These are phyloP conservation scores for Yueomyces sp. DNA, from an alignment of 1,139 yeast genomes.

Conservation along the genomic window DNA sequence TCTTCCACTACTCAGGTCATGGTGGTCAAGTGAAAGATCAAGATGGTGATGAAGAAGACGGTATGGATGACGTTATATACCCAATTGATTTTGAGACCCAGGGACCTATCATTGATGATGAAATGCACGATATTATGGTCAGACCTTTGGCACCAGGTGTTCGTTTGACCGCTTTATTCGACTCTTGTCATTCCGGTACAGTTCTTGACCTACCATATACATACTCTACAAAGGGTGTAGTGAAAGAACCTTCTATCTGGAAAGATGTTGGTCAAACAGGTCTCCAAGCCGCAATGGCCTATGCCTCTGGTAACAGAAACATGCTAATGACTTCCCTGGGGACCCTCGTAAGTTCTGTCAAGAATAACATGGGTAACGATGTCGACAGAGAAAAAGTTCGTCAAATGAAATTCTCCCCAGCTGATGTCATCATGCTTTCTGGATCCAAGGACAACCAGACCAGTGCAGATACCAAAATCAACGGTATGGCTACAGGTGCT, in stretches of 20 bases:
- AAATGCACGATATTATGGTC: conserved; percentile 74
- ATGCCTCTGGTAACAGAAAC: conserved; percentile 56
- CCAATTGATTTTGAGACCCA: conserved; percentile 73
- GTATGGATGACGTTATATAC: conserved; percentile 79
- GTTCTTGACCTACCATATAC: conserved; percentile 80
- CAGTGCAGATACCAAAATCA: conserved; percentile 67
- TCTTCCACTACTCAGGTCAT: conserved; percentile 89
- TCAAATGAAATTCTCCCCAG: conserved; percentile 65
- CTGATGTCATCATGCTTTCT: conserved; percentile 75
- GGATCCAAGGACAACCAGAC: conserved; percentile 87
- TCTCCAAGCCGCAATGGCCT: conserved; percentile 55
- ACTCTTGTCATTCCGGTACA: conserved; percentile 91
- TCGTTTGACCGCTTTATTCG: conserved; percentile 77
- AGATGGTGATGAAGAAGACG: conserved; percentile 88
- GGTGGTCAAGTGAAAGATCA: conserved; percentile 75
- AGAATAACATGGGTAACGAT: conserved; percentile 17
- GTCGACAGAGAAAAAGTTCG: conserved; percentile 31
- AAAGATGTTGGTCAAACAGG: conserved; percentile 79
- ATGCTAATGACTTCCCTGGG: conserved; percentile 39
- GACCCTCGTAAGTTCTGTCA: conserved; percentile 39
- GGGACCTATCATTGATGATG: conserved; percentile 75
- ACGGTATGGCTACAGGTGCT: conserved; percentile 79
- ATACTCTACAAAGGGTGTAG: conserved; percentile 81
- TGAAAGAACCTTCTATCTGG: conserved; percentile 79
- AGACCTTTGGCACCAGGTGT: conserved; percentile 70